Base-by-base conservation (phyloP, 768 basidiomycete genomes). In the Coprinopsis cinerea region DNA sequence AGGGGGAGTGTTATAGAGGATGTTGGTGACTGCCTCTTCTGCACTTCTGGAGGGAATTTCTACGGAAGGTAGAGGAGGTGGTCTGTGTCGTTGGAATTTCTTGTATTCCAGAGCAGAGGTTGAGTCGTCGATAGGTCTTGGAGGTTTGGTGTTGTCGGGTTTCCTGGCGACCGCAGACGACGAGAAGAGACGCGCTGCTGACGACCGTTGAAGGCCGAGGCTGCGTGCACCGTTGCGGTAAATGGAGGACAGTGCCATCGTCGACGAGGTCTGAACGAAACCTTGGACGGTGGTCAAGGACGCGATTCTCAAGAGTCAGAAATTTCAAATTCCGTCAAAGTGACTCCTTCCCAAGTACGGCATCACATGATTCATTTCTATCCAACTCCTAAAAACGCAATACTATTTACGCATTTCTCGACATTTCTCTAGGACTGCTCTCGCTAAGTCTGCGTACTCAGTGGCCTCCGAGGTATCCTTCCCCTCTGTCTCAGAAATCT, bases 21-120 rank as follows among this genome's bases (percentile, higher is more conserved):
- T 97, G 61, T 97, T 97, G 26, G 92, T 94, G 27, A 98, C 95
- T 25, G 95, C 92, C 68, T 98, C 92, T 65, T 96, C 93, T 17
- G 94, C 94, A 9, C 78, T 85, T 42, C 92, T 80, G 11, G 81
- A 74, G 2, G 91, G 92, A n/a, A 88, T 66, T 60, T 94, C 90
- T 64, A 83, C 89, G 10, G 79, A 76, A 0, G 93, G 93, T 14
- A 96, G 76, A 15, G 91, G 89, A 1, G 92, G 92, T 4, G 92
- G 91, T 22, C 84, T 72, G 48, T 72, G 71, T 51, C 76, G 75
- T 53, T 91, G 88, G 6, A 76, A 64, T 27, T 72, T 75, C 69
- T 94, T 94, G 74, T 93, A 98, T 66, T 94, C 93, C 57, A 95
- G 73, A 10, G 95, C 95, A 17, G 91, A 93, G 0, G 95, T 97